Evolutionary conservation across 495 filamentous ascomycete genomes (phyloP).

Genomic region (Venustampulla echinocandica): DNA sequence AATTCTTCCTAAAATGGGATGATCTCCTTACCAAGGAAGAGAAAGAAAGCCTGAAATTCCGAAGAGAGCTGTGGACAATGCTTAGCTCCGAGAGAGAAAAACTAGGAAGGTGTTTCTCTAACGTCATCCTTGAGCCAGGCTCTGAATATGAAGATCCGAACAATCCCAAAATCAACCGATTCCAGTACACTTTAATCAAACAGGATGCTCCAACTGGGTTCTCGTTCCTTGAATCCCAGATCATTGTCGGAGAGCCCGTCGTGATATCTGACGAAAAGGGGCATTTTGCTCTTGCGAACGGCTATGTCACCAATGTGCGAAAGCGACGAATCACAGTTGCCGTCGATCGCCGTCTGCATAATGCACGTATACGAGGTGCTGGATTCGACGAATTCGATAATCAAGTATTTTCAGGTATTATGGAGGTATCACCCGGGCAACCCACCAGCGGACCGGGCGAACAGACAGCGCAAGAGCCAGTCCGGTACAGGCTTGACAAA

Average conservation of each 20-base stretch:
- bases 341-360: slow-evolving; percentile 81
- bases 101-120: slow-evolving; percentile 58
- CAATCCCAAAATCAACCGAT: slow-evolving; percentile 80
- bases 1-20: slow-evolving; percentile 94
- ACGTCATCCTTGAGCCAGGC: slow-evolving; percentile 68
- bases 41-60: slow-evolving; percentile 70
- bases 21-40: slow-evolving; percentile 88
- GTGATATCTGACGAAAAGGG: slow-evolving; percentile 95
- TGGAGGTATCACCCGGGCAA: slow-evolving; percentile 61
- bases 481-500: slow-evolving; percentile 83
- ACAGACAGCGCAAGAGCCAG: slow-evolving; percentile 40
- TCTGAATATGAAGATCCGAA: slow-evolving; percentile 57
- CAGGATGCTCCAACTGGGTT: slow-evolving; percentile 46
- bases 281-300: slow-evolving; percentile 88
- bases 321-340: slow-evolving; percentile 71
- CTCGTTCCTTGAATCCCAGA: slow-evolving; percentile 84
- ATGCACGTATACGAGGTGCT: slow-evolving; percentile 62
- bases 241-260: slow-evolving; percentile 82
- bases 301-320: slow-evolving; percentile 70
- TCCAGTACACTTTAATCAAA: slow-evolving; percentile 73
- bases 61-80: slow-evolving; percentile 92
- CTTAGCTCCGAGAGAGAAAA: slow-evolving; percentile 80
- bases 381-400: slow-evolving; percentile 69
- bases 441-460: slow-evolving; percentile 38
- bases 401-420: slow-evolving; percentile 83